A percentile compares a stretch with the other conserved stretches of the same genome.
phyloP scores from a whole-genome alignment of 768 basidiomycete species.

The Dentipellis fragilis region DNA sequence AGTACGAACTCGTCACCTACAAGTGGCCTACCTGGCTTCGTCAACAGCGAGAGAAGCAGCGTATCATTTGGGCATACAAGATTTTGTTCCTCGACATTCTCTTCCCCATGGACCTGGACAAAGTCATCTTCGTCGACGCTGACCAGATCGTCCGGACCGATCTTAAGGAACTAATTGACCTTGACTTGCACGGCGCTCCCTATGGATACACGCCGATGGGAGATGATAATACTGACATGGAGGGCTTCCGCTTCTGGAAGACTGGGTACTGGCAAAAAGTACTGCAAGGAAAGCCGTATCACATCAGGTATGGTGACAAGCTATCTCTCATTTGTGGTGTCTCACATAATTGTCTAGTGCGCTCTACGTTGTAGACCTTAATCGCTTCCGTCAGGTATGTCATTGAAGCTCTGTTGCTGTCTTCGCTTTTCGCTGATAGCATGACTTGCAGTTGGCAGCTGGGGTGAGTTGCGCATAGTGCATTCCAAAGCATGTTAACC shows the following conservation, averaged over 20 bases:
- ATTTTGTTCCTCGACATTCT: constrained; percentile 98
- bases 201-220: constrained; percentile 99
- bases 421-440: not conserved
- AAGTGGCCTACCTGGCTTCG: constrained; percentile 99
- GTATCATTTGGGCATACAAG: constrained; percentile 99
- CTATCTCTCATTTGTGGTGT: not conserved
- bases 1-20: constrained; percentile 96
- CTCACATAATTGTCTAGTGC: constrained; percentile 42
- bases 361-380: constrained; percentile 91
- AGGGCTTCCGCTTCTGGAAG: constrained; percentile 99
- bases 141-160: constrained; percentile 98
- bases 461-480: constrained; percentile 30
- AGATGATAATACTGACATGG: constrained; percentile 88
- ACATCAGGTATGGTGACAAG: constrained; percentile 64
- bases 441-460: constrained; percentile 37
- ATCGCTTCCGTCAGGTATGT: constrained; percentile 82
- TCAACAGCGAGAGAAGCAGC: constrained; percentile 95
- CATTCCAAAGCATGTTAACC: too few relatives aligned
- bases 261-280: constrained; percentile 92
- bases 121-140: constrained; percentile 98
- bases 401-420: not conserved
- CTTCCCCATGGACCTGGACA: constrained; percentile 98
- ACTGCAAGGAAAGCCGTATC: constrained; percentile 76
- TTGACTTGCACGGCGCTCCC: constrained; percentile 86
- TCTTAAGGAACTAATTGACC: constrained; percentile 85